Base-by-base conservation (phyloP, 192 early-diverging fungal species). In the Coemansia pectinata region DNA sequence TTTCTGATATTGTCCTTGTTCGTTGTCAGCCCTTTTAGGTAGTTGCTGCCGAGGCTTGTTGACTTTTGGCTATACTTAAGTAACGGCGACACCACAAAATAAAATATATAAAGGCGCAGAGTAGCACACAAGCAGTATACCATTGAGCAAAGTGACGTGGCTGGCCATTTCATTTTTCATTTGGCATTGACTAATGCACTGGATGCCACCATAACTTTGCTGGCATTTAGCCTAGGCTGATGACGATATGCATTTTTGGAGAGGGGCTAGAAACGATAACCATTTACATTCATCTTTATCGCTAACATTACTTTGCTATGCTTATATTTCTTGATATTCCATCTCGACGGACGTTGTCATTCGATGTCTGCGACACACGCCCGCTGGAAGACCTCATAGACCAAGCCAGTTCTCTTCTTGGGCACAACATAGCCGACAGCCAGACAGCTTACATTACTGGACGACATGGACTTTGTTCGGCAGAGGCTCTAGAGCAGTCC, bases 251-350 rank as follows among this genome's bases (percentile, higher is more conserved):
- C 55, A 34, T 17, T 34, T 33, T 34, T 58, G 29, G 14, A 3
- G 15, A 6, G 17, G 15, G 25, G 45, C 9, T 33, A 10, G 19
- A 38, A 33, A 36, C 2, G n/a, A 23, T 34, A 21, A 17, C 15
- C n/a, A 31, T 63, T 45, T 29, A 31, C 41, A 7, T 34, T 42
- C 21, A 17, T 21, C 2, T 63, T 44, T 40, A 25, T 23, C 45
- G 19, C 31, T 36, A 25, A 25, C 39, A 15, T 6, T 14, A 41
- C 34, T 40, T 55, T 41, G 10, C 47, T 2, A 83, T 83, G 81
- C 72, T 69, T 44, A 59, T 78, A 23, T 25, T 78, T 19, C 66
- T 77, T 25, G 73, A 74, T 21, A 66, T 69, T 15, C 73, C 81
- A 0, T 42, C 57, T 33, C 34, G 41, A 44, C 65, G 47, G 17